Percentiles rank a stretch among this genome's conserved stretches.
Conservation (phyloP, 2,329 filamentous ascomycete genomes). For the Sporothrix brasiliensis region DNA sequence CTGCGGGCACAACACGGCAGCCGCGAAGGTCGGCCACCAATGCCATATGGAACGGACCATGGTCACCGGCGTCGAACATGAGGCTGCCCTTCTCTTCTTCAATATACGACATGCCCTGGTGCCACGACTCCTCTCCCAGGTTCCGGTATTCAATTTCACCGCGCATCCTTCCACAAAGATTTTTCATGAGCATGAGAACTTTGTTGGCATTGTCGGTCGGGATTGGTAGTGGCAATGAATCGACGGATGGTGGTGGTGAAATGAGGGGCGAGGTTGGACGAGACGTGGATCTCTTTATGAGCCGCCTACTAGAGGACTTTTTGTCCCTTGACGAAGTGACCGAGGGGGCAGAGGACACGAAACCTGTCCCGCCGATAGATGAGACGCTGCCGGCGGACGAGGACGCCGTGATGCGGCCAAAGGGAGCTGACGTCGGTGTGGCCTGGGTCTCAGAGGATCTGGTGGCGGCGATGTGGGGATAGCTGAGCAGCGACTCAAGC, state of each 20-base stretch:
- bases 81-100: conserved; percentile 74
- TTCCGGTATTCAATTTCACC: conserved; percentile 74
- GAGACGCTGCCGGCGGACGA: conserved; percentile 31
- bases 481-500: conserved; percentile 48
- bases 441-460: conserved; percentile 46
- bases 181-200: conserved; percentile 75
- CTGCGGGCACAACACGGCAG: conserved; percentile 66
- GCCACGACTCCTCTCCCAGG: conserved; percentile 65
- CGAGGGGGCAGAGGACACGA: neutral
- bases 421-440: conserved; percentile 35
- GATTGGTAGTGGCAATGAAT: conserved; percentile 62
- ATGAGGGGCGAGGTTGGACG: conserved; percentile 62
- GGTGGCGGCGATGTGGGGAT: conserved; percentile 44
- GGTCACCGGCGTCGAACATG: conserved; percentile 72
- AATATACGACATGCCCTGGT: conserved; percentile 72
- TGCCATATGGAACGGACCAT: conserved; percentile 64
- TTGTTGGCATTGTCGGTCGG: conserved; percentile 70
- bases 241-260: conserved; percentile 59
- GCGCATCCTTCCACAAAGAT: conserved; percentile 75
- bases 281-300: conserved; percentile 59
- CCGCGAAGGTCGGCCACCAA: conserved; percentile 75
- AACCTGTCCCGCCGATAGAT: conserved; percentile 17
- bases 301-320: conserved; percentile 51
- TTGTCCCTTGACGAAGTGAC: conserved; percentile 45
- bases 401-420: conserved; percentile 29